These are phyloP conservation scores for Fimicolochytrium jonesii DNA, from an alignment of 192 early-diverging fungal genomes.

Conservation along the genomic window DNA sequence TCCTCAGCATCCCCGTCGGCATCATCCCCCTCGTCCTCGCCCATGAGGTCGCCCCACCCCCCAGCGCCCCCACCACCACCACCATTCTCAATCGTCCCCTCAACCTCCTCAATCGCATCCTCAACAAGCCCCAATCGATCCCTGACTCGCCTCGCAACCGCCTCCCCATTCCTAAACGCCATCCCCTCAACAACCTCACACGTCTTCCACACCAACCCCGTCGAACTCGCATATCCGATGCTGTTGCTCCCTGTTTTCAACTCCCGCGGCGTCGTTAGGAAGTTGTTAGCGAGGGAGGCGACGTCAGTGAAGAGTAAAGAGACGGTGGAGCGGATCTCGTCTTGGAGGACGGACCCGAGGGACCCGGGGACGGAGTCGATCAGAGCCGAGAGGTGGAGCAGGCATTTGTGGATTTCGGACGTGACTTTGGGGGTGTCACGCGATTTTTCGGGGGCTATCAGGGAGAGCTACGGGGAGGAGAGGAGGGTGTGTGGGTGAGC, in stretches of 20 bases:
- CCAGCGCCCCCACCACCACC: background rate
- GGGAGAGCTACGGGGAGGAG: slow-evolving; percentile 1
- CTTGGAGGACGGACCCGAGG: slow-evolving; percentile 2
- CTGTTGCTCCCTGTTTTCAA: background rate
- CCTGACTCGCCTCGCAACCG: background rate
- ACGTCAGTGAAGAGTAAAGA: slow-evolving; percentile 12
- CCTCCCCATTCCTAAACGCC: slow-evolving; percentile 1
- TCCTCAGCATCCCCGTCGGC: background rate
- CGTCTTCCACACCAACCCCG: slow-evolving; percentile 15
- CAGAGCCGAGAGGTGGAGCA: slow-evolving; percentile 5
- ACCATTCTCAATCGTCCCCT: slow-evolving; percentile 5
- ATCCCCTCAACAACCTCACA: slow-evolving; percentile 13
- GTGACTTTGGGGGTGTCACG: slow-evolving; percentile 6
- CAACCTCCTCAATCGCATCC: slow-evolving; percentile 6
- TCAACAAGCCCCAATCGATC: background rate
- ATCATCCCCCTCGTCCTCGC: background rate
- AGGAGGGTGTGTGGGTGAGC: too few relatives aligned
- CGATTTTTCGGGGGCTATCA: slow-evolving; percentile 7
- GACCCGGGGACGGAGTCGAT: background rate
- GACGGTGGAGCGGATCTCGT: slow-evolving; percentile 5
- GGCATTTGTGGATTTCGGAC: background rate
- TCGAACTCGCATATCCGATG: slow-evolving; percentile 7
- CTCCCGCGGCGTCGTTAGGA: background rate
- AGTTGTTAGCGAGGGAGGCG: slow-evolving; percentile 10
- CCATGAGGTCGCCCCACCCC: slow-evolving; percentile 9